Percentiles rank a stretch among this genome's conserved stretches.
Evolutionary conservation across 2,329 filamentous ascomycete genomes (phyloP).

Genomic region (Penicillium sp.): DNA sequence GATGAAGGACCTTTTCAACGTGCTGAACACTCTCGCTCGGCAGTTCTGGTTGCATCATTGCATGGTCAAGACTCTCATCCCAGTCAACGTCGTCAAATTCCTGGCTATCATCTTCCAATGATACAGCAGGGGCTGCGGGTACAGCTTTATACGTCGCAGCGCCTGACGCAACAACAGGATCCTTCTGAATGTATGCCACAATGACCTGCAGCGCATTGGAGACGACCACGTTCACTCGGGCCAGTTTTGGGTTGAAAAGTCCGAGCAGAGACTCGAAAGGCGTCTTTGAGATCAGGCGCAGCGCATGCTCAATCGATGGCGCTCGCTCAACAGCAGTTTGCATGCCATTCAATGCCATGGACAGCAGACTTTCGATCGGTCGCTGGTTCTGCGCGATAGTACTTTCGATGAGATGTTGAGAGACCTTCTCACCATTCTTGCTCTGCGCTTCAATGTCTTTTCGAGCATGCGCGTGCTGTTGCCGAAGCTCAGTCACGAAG

Average conservation of each 20-base stretch:
- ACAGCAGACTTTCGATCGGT: conserved; percentile 58
- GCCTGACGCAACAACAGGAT: conserved; percentile 23
- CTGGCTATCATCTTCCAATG: conserved; percentile 62
- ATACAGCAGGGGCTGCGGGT: conserved; percentile 16
- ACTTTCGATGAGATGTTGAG: conserved; percentile 51
- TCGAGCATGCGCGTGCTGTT: conserved; percentile 58
- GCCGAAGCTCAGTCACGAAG: conserved; percentile 55
- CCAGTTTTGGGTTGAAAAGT: conserved; percentile 54
- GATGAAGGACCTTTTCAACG: conserved; percentile 49
- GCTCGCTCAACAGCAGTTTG: conserved; percentile 50
- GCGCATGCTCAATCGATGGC: conserved; percentile 44
- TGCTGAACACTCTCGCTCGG: conserved; percentile 31
- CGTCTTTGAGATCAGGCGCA: conserved; percentile 46
- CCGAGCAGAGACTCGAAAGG: conserved; percentile 52
- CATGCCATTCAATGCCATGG: conserved; percentile 55
- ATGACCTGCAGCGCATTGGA: conserved; percentile 54
- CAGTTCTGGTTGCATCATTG: conserved; percentile 35
- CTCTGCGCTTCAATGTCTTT: conserved; percentile 60
- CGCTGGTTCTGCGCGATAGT: conserved; percentile 60
- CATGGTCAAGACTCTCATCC: conserved; percentile 53
- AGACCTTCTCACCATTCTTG: conserved; percentile 43
- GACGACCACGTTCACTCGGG: conserved; percentile 49
- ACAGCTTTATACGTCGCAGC: conserved; percentile 20
- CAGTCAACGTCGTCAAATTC: conserved; percentile 60
- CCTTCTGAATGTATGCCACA: conserved; percentile 43